These are phyloP conservation scores for Alternaria brassicicola DNA, from an alignment of 2,329 filamentous ascomycete species.

Conservation along the genomic window DNA sequence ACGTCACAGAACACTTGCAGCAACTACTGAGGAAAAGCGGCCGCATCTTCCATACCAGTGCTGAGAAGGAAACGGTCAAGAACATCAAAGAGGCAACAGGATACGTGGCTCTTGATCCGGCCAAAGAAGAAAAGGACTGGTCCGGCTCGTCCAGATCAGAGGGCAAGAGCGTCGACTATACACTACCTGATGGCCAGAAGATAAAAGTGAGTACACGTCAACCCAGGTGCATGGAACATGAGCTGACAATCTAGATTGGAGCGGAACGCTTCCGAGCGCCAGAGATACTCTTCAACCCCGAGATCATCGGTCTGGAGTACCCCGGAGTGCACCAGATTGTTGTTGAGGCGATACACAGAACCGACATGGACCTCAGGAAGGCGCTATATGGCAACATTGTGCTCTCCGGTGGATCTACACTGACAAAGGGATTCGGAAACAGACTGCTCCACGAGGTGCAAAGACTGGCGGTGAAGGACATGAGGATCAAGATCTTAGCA, in stretches of 20 bases:
- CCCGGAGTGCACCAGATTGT: constrained; percentile 97
- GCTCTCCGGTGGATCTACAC: constrained; percentile 90
- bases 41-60: constrained; percentile 94
- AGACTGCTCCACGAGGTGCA: constrained; percentile 90
- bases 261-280: constrained; percentile 93
- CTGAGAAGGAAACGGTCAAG: constrained; percentile 98
- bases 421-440: constrained; percentile 97
- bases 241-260: constrained; percentile 68
- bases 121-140: constrained; percentile 97
- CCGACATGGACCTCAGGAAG: constrained; percentile 94
- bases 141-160: constrained; percentile 75
- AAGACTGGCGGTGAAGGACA: constrained; percentile 93
- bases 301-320: constrained; percentile 96
- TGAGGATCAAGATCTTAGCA: constrained; percentile 99
- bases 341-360: constrained; percentile 92
- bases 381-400: constrained; percentile 96
- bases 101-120: constrained; percentile 89
- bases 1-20: constrained; percentile 96
- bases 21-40: constrained; percentile 88
- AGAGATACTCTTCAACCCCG: constrained; percentile 96
- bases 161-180: constrained; percentile 83
- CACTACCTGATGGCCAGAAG: constrained; percentile 89
- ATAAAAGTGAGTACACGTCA: constrained; percentile 69
- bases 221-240: constrained; percentile 5
- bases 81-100: constrained; percentile 95